These are phyloP conservation scores for Bruguiera gymnorhiza DNA, from an alignment of 345 rosid genomes.

Conservation along the genomic window DNA sequence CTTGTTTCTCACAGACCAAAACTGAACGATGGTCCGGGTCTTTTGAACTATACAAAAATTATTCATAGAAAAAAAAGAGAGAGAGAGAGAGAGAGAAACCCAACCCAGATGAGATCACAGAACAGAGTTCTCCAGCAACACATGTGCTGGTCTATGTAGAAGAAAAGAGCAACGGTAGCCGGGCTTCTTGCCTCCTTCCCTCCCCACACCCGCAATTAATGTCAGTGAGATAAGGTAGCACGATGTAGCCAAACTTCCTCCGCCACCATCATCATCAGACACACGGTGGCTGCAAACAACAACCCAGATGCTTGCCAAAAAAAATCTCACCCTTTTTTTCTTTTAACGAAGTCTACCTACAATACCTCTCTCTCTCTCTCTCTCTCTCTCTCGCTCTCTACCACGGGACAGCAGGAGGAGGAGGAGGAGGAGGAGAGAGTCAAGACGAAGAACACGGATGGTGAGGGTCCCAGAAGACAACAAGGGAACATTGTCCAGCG, in stretches of 20 bases:
- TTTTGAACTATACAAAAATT: neutral
- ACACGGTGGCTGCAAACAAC: neutral
- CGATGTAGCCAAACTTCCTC: neutral
- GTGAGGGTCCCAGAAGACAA: conserved; percentile 37
- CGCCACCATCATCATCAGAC: neutral
- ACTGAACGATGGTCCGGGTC: neutral
- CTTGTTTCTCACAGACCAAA: conserved; percentile 18
- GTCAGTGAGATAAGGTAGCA: conserved; percentile 18
- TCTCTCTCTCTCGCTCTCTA: neutral
- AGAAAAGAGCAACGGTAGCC: neutral
- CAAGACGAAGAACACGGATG: conserved; percentile 37
- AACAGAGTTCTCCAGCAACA: conserved; percentile 8
- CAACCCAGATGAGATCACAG: conserved; percentile 15
- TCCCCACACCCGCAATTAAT: neutral
- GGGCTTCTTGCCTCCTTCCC: neutral
- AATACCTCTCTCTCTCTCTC: neutral
- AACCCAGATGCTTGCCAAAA: conserved; percentile 6
- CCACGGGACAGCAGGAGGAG: neutral
- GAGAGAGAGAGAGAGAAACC: neutral
- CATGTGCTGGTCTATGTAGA: conserved; percentile 8
- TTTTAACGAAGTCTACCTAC: neutral
- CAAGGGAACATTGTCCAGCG: neutral
- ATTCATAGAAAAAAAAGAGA: too few species aligned
- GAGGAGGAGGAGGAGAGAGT: neutral
- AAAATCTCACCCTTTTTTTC: neutral